Percentiles rank a stretch among this genome's conserved stretches.
These are phyloP conservation scores for Daedaleopsis nitida DNA, from an alignment of 768 basidiomycete species.

Conservation along the genomic window DNA sequence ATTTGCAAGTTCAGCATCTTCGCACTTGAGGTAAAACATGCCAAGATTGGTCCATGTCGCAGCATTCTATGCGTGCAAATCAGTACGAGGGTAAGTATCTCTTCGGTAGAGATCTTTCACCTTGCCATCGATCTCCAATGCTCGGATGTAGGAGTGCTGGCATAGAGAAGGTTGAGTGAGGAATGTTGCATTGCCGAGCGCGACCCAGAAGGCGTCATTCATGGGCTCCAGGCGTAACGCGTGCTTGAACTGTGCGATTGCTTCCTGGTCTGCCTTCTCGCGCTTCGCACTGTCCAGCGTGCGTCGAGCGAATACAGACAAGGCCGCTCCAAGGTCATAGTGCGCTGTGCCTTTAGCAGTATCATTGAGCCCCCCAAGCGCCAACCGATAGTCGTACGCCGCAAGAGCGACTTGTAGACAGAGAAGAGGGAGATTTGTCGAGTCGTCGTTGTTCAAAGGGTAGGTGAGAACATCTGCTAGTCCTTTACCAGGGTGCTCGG, in stretches of 20 bases:
- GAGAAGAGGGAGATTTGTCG: conserved; percentile 30
- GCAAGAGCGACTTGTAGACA: conserved; percentile 55
- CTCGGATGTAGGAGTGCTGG: conserved; percentile 91
- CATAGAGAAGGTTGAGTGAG: conserved; percentile 66
- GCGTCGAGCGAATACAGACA: conserved; percentile 51
- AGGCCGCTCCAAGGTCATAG: conserved; percentile 71
- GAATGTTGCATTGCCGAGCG: conserved; percentile 77
- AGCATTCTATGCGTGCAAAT: conserved; percentile 54
- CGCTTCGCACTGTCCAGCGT: conserved; percentile 33
- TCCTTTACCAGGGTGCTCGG: conserved; percentile 42
- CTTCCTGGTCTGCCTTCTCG: conserved; percentile 41
- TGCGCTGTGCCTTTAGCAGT: conserved; percentile 57
- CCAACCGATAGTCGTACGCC: conserved; percentile 62
- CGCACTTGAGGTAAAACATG: conserved; percentile 78
- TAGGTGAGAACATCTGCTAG: conserved; percentile 44
- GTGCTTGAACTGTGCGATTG: conserved; percentile 58
- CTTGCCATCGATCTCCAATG: conserved; percentile 85
- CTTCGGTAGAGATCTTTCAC: conserved; percentile 38
- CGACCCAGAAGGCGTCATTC: conserved; percentile 79
- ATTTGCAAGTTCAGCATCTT: conserved; percentile 80
- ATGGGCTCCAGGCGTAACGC: conserved; percentile 74
- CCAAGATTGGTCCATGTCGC: conserved; percentile 87
- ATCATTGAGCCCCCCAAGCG: conserved; percentile 56
- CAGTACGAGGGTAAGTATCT: conserved; percentile 3
- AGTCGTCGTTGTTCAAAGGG: conserved; percentile 23